Percentiles rank a stretch among this genome's conserved stretches.
Evolutionary conservation across 2,329 filamentous ascomycete genomes (phyloP).

Genomic region (Cryphonectria carpinicola): DNA sequence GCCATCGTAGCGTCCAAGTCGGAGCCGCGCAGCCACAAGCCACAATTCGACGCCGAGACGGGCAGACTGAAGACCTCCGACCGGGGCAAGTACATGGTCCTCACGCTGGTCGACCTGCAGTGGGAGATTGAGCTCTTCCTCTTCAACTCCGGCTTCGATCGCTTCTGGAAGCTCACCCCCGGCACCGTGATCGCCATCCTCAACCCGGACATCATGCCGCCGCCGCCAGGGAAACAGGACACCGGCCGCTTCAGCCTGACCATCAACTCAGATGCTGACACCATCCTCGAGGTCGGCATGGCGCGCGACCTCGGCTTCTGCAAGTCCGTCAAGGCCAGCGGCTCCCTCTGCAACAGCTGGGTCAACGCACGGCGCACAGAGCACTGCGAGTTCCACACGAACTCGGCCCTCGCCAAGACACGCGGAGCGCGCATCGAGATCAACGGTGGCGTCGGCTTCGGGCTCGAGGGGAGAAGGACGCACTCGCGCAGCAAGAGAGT

Average conservation of each 20-base stretch:
- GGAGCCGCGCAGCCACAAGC: conserved; percentile 67
- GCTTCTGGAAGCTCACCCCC: conserved; percentile 90
- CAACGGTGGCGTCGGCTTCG: conserved; percentile 58
- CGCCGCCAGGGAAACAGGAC: conserved; percentile 72
- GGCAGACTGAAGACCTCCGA: conserved; percentile 57
- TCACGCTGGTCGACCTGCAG: conserved; percentile 84
- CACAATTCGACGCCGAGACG: conserved; percentile 46
- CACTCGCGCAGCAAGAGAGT: conserved; percentile 31
- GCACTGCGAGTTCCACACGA: conserved; percentile 91
- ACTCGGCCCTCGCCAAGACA: conserved; percentile 74
- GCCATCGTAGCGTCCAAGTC: conserved; percentile 90
- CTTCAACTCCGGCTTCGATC: conserved; percentile 86
- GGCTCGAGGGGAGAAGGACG: conserved; percentile 32
- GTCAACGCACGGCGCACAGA: conserved; percentile 86
- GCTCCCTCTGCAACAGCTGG: conserved; percentile 79
- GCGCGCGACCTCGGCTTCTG: conserved; percentile 88
- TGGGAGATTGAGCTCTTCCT: conserved; percentile 92
- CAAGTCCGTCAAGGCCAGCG: conserved; percentile 82
- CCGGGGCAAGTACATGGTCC: conserved; percentile 87
- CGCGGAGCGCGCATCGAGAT: conserved; percentile 74
- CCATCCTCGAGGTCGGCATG: conserved; percentile 84
- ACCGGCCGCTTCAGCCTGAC: conserved; percentile 86
- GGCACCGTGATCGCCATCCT: conserved; percentile 93
- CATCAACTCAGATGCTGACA: conserved; percentile 84
- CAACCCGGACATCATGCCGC: conserved; percentile 90